Percentiles rank a stretch among this genome's conserved stretches.
These are phyloP conservation scores for Colletotrichum eremochloae DNA, from an alignment of 2,329 filamentous ascomycete species.

Conservation along the genomic window DNA sequence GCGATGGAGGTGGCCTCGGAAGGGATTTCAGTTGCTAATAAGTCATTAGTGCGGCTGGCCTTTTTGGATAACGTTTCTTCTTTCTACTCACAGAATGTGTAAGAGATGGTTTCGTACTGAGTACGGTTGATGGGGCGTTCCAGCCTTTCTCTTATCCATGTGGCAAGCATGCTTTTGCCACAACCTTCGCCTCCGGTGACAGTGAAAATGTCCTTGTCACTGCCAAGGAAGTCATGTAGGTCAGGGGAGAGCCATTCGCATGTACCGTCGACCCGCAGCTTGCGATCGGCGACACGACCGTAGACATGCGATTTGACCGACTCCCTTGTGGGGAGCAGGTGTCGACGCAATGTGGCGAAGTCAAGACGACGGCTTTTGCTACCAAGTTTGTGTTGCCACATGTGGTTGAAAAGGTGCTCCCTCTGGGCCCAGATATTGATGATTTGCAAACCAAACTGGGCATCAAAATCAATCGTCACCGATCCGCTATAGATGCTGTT, in stretches of 20 bases:
- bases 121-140: constrained; percentile 53
- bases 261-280: constrained; percentile 55
- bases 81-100: constrained; percentile 53
- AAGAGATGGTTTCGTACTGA: constrained; percentile 53
- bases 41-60: background rate
- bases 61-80: too few species aligned
- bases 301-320: constrained; percentile 50
- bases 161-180: constrained; percentile 55
- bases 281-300: constrained; percentile 53
- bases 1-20: constrained; percentile 49
- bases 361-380: constrained; percentile 43
- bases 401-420: constrained; percentile 50
- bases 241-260: constrained; percentile 55
- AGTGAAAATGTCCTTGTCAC: constrained; percentile 51
- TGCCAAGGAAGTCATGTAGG: constrained; percentile 52
- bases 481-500: constrained; percentile 46
- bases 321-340: constrained; percentile 47
- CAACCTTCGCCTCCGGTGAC: constrained; percentile 52
- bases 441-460: constrained; percentile 52
- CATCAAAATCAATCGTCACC: constrained; percentile 53
- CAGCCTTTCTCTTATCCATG: constrained; percentile 57
- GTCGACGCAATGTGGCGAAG: constrained; percentile 50
- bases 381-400: constrained; percentile 54
- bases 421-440: constrained; percentile 52
- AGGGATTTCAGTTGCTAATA: constrained; percentile 47